These are phyloP conservation scores for Discostella pseudostelligera DNA, from an alignment of 108 stramenopile species.

Conservation along the genomic window DNA sequence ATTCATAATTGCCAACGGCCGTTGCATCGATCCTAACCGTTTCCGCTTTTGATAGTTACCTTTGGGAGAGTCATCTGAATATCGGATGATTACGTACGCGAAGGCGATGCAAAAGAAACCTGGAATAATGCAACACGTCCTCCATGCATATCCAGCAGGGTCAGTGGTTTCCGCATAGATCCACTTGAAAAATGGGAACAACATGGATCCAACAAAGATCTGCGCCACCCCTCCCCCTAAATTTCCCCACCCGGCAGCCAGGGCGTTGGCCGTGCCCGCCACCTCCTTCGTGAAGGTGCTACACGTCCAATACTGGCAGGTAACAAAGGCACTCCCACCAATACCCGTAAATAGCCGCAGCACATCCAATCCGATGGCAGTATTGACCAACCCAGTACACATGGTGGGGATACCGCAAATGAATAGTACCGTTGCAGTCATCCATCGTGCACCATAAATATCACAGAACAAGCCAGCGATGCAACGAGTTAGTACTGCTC, in stretches of 20 bases:
- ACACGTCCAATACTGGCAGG: conserved; percentile 89
- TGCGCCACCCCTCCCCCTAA: conserved; percentile 66
- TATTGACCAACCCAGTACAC: conserved; percentile 78
- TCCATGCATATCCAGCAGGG: conserved; percentile 69
- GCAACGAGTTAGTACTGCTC: conserved; percentile 59
- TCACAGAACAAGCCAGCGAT: conserved; percentile 81
- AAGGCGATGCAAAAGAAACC: conserved; percentile 58
- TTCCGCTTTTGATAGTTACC: conserved; percentile 71
- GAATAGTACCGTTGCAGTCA: conserved; percentile 43
- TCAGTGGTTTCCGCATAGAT: conserved; percentile 38
- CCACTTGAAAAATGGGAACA: conserved; percentile 83
- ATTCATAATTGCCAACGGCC: conserved; percentile 28
- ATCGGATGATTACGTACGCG: conserved; percentile 41
- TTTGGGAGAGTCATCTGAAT: conserved; percentile 84
- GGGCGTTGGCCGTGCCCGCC: conserved; percentile 88
- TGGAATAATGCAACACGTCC: conserved; percentile 73
- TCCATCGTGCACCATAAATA: conserved; percentile 61
- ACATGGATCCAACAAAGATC: conserved; percentile 66
- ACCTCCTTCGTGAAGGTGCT: conserved; percentile 83
- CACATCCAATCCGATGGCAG: conserved; percentile 57
- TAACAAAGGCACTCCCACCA: conserved; percentile 64
- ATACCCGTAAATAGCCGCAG: conserved; percentile 83
- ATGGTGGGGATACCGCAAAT: conserved; percentile 78
- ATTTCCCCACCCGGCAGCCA: conserved; percentile 93
- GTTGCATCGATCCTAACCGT: conserved; percentile 58